phyloP scores from a whole-genome alignment of 768 basidiomycete genomes.

The Boletus reticulatus region DNA sequence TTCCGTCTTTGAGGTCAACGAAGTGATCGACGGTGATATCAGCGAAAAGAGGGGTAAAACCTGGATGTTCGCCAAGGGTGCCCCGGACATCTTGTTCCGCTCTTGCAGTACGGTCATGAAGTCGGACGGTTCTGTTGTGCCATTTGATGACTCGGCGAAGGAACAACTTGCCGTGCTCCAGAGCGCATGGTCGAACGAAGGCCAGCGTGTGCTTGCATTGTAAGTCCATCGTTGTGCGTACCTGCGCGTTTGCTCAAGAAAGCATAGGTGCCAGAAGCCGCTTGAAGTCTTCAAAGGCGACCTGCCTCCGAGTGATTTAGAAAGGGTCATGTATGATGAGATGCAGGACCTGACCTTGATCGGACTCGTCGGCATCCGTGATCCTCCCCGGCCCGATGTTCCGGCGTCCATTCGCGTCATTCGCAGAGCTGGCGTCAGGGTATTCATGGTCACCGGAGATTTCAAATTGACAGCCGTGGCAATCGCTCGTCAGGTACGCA shows the following conservation, averaged over 20 bases:
- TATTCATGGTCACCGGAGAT: conserved; percentile 60
- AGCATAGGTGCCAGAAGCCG: conserved; percentile 29
- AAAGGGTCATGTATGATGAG: conserved; percentile 39
- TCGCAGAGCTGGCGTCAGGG: conserved; percentile 48
- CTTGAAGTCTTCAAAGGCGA: conserved; percentile 27
- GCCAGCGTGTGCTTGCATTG: conserved; percentile 54
- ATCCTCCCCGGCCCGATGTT: conserved; percentile 54
- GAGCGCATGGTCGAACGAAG: conserved; percentile 44
- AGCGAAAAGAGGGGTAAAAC: conserved; percentile 7
- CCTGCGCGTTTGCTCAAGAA: neutral
- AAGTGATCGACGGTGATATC: conserved; percentile 8
- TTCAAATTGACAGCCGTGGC: conserved; percentile 52
- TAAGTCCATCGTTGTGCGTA: conserved; percentile 6
- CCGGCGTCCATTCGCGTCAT: conserved; percentile 45
- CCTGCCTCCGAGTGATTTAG: conserved; percentile 27
- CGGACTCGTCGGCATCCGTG: conserved; percentile 53
- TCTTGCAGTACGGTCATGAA: conserved; percentile 36
- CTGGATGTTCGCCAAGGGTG: conserved; percentile 55
- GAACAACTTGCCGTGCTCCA: conserved; percentile 28
- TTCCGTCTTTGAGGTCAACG: conserved; percentile 34
- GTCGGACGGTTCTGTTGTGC: conserved; percentile 33
- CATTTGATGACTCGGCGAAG: conserved; percentile 25
- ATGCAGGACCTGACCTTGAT: conserved; percentile 42
- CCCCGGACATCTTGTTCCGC: conserved; percentile 52
- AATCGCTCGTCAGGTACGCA: conserved; percentile 44